Evolutionary conservation across 331 rosid genomes (phyloP), one percentile per base, ranked within the genome.

Genomic region (Erythrophleum ivorense): DNA sequence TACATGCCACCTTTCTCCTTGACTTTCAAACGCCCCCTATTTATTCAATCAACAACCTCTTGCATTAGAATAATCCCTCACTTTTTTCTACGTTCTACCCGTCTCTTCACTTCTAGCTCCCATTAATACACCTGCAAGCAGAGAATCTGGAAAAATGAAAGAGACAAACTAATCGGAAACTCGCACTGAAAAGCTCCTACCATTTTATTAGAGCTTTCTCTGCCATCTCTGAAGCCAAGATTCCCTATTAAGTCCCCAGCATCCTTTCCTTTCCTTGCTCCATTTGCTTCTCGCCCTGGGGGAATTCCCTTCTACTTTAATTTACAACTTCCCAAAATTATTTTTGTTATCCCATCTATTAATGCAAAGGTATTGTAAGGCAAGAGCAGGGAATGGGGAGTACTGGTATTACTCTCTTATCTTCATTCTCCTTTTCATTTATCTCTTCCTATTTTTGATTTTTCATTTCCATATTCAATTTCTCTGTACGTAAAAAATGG

Each of bases 11-110:
- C 34, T 36, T 18, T 36, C 73, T 73, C 83, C 83, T 92, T 88
- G 97, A 92, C 94, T 94, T 92, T 89, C 79, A 83, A 93, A 86
- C 82, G 53, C 54, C 80, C 89, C 92, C 75, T 81, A 89, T 92
- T 92, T 91, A 89, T 82, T 92, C 88, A 85, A 55, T 76, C 98
- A 95, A 91, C 97, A 86, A 95, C 97, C 95, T 38, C 88, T 86
- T 78, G 86, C 87, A 88, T 93, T 93, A 90, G 87, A 91, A 95
- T 91, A 95, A 90, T 91, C 89, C 84, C 70, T 67, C 85, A 82
- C 80, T 85, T 84, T 84, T 80, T 88, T 81, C 91, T 71, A 67
- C 14, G 14, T 45, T 8, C 1, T 60, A 6, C 66, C 60, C 19
- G 33, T 58, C 86, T 29, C 80, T 57, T 67, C 81, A 69, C 76